Evolutionary conservation across 179 eudicot species (phyloP).

Genomic region (Gypsophila paniculata): DNA sequence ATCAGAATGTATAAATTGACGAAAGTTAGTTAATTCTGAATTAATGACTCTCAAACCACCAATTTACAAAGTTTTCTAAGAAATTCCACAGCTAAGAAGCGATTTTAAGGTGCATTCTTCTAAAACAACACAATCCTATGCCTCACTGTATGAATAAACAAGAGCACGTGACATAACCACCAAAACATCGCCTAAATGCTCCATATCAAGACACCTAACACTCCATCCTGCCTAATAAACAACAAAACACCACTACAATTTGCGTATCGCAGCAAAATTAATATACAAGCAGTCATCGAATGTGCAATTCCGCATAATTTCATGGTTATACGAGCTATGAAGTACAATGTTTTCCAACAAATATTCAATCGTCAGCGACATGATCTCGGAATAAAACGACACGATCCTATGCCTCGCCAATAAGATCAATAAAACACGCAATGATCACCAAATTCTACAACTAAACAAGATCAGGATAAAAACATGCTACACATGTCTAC

Average conservation of each 20-base stretch:
- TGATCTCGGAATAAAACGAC: not conserved
- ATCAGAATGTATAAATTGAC: not conserved
- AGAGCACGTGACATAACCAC: not conserved
- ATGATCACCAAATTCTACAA: not conserved
- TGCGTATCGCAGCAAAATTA: not conserved
- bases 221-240: not conserved
- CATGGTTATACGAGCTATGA: not conserved
- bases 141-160: not conserved
- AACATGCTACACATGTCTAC: not conserved
- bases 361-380: not conserved
- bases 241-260: not conserved
- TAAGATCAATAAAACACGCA: not conserved
- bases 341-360: too few species aligned
- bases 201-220: not conserved
- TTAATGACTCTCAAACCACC: too few species aligned
- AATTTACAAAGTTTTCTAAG: too few species aligned
- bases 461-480: conserved; percentile 8
- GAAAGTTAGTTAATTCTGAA: not conserved
- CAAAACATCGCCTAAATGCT: not conserved
- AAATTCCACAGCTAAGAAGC: too few species aligned
- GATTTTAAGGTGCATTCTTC: not conserved
- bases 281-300: not conserved
- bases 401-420: not conserved
- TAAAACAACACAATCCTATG: too few species aligned
- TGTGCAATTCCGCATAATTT: not conserved